phyloP scores from a whole-genome alignment of 1,284 basidiomycete species.

The Xerocomus minutiporus region DNA sequence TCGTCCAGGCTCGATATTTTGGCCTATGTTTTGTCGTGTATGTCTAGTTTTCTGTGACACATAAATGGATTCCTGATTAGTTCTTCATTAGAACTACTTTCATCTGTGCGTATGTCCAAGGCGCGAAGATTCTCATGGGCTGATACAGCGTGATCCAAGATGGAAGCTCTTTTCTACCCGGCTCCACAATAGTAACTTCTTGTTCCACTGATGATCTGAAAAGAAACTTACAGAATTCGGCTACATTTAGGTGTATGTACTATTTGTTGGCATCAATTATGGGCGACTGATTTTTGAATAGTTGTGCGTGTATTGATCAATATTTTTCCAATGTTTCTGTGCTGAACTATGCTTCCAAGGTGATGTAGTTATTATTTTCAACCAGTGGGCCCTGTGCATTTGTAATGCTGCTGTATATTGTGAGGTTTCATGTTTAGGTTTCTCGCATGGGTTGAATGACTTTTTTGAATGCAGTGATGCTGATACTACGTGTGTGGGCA shows the following conservation, averaged over 20 bases:
- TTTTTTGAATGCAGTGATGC: background rate
- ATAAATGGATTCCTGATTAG: background rate
- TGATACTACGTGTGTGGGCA: background rate
- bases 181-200: background rate
- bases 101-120: background rate
- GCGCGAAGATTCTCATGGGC: background rate
- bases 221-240: background rate
- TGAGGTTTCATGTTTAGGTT: background rate
- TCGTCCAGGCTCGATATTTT: background rate
- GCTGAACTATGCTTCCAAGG: background rate
- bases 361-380: background rate
- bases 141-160: background rate
- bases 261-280: background rate
- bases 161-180: background rate
- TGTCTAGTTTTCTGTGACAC: background rate
- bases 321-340: too few relatives aligned
- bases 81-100: background rate
- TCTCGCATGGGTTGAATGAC: background rate
- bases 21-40: background rate
- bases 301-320: too few relatives aligned
- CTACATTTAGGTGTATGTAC: background rate
- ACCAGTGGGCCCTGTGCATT: background rate
- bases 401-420: background rate
- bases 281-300: background rate
- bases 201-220: background rate